Evolutionary conservation across 345 rosid genomes (phyloP).

Genomic region (Psidium friedrichsthalianum): DNA sequence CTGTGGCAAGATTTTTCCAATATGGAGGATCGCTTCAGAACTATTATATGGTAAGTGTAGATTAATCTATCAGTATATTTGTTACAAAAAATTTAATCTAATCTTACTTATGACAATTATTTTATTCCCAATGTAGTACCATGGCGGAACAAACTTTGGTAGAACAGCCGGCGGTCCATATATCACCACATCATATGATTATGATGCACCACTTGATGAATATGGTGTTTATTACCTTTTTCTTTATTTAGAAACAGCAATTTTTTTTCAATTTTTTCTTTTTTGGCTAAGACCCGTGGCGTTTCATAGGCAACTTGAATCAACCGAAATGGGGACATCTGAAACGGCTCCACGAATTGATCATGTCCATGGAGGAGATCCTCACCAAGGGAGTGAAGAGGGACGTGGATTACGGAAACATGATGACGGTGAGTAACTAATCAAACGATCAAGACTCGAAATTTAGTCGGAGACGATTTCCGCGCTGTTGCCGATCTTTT

Average conservation of each 20-base stretch:
- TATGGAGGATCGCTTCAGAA: slow-evolving; percentile 25
- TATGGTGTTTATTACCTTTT: not conserved
- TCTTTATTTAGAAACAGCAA: not conserved
- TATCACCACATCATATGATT: slow-evolving; percentile 2
- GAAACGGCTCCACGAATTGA: slow-evolving; percentile 44
- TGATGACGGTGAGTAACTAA: not conserved
- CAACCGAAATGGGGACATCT: slow-evolving; percentile 80
- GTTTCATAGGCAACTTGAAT: not conserved
- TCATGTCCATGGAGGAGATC: slow-evolving; percentile 41
- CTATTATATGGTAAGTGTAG: slow-evolving; percentile 33
- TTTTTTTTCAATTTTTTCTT: not conserved
- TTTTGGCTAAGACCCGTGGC: not conserved
- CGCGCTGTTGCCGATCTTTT: not conserved
- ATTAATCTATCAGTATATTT: not conserved
- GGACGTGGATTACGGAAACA: slow-evolving; percentile 1
- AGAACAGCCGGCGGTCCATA: slow-evolving; percentile 7
- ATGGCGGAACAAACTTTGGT: slow-evolving; percentile 4
- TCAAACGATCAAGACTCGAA: not conserved
- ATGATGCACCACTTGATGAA: slow-evolving; percentile 1
- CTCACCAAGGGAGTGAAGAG: slow-evolving; percentile 36
- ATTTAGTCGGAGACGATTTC: not conserved
- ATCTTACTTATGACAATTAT: rapidly evolving
- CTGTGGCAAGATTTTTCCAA: slow-evolving; percentile 39
- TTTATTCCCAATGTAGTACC: not conserved
- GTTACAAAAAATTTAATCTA: not conserved